These are phyloP conservation scores for Phialophora macrospora DNA, from an alignment of 2,329 filamentous ascomycete species.

Conservation along the genomic window DNA sequence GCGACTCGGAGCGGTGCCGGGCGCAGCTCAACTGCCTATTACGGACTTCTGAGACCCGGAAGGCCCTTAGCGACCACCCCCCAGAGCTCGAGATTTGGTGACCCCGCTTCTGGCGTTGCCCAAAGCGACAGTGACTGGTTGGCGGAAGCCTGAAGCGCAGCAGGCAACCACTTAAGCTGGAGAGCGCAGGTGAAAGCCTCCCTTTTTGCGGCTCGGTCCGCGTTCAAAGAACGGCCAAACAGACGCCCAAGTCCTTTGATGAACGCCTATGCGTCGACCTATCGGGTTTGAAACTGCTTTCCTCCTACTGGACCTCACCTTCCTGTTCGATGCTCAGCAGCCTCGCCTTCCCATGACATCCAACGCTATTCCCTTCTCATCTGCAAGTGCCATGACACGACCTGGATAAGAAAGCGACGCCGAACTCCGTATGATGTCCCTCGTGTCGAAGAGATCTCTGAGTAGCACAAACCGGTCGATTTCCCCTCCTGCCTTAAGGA, in stretches of 20 bases:
- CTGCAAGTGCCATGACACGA: not conserved
- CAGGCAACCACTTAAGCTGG: slow-evolving; percentile 4
- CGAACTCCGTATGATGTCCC: slow-evolving; percentile 4
- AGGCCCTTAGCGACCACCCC: not conserved
- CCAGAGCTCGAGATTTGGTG: not conserved
- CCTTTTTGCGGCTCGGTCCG: slow-evolving; percentile 5
- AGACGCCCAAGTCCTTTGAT: not conserved
- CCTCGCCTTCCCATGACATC: not conserved
- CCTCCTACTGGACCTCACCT: not conserved
- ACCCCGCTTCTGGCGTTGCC: not conserved
- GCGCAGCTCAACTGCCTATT: slow-evolving; percentile 18
- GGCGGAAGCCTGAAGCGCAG: slow-evolving; percentile 11
- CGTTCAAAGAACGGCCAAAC: too few relatives aligned
- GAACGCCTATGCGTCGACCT: not conserved
- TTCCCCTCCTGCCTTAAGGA: slow-evolving; percentile 28
- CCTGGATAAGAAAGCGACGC: not conserved
- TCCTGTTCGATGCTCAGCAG: not conserved
- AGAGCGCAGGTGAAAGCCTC: not conserved
- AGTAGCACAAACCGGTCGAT: slow-evolving; percentile 25
- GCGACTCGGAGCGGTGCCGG: slow-evolving; percentile 18
- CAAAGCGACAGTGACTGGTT: slow-evolving; percentile 3
- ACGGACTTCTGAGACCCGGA: slow-evolving; percentile 1
- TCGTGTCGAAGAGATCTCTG: slow-evolving; percentile 26
- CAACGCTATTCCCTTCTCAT: not conserved
- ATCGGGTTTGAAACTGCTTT: not conserved